Evolutionary conservation across 768 basidiomycete genomes (phyloP).

Genomic region (Thelephora ganbajun): DNA sequence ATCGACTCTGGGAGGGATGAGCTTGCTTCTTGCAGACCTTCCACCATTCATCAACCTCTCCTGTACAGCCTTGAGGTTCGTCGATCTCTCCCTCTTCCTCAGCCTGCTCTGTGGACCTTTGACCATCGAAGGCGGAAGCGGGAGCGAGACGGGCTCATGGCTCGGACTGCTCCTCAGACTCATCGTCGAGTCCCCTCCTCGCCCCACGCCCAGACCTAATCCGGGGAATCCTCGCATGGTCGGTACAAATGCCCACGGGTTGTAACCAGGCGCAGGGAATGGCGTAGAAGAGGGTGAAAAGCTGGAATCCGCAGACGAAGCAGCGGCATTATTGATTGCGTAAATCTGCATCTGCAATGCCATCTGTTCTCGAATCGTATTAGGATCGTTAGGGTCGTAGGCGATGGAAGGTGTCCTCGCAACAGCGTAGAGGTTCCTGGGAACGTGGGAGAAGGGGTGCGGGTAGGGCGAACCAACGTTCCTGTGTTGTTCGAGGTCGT

Average conservation of each 20-base stretch:
- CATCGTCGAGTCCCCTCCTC: constrained; percentile 28
- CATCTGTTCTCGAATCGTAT: constrained; percentile 53
- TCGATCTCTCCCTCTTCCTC: constrained; percentile 29
- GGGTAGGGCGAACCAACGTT: constrained; percentile 62
- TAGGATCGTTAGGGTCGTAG: constrained; percentile 29
- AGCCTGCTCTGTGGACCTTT: constrained; percentile 23
- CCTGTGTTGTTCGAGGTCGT: constrained; percentile 18
- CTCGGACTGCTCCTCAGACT: constrained; percentile 63
- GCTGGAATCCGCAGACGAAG: constrained; percentile 52
- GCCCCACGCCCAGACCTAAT: constrained; percentile 10
- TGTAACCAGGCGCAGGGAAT: constrained; percentile 47
- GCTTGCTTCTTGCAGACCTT: constrained; percentile 20
- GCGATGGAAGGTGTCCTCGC: constrained; percentile 19
- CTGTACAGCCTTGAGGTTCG: constrained; percentile 19
- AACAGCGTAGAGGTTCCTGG: constrained; percentile 31
- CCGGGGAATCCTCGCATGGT: constrained; percentile 8
- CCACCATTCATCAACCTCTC: constrained; percentile 1
- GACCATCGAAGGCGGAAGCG: constrained; percentile 26
- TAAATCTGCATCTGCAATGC: constrained; percentile 68
- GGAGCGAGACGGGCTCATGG: constrained; percentile 48
- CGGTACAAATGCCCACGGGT: constrained; percentile 64
- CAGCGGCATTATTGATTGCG: constrained; percentile 54
- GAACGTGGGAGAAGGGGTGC: constrained; percentile 62
- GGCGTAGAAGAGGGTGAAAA: constrained; percentile 68
- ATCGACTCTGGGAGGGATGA: constrained; percentile 57